Conservation (phyloP, 2,329 filamentous ascomycete genomes). For the Epichloe sp. region DNA sequence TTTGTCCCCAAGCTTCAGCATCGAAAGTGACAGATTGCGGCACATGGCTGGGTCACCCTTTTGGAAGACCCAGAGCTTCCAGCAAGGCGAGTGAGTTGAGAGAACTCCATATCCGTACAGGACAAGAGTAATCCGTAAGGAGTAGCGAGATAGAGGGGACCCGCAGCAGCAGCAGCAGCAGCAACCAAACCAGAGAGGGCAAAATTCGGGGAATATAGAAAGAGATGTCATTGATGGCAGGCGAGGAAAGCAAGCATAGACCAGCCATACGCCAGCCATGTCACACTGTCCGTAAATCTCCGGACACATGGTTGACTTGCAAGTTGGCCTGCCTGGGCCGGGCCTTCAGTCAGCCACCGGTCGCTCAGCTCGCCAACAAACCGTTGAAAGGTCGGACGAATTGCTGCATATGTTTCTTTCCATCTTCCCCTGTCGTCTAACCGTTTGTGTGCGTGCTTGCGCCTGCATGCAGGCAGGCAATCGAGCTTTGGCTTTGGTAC, state of each 20-base stretch:
- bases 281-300: background rate
- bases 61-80: background rate
- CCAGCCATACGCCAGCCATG: background rate
- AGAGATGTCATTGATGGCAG: background rate
- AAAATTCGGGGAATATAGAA: background rate
- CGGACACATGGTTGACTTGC: background rate
- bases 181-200: background rate
- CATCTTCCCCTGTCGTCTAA: background rate
- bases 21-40: background rate
- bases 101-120: background rate
- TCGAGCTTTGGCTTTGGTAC: background rate
- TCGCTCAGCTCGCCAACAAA: background rate
- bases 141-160: background rate
- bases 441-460: background rate
- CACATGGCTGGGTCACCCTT: background rate
- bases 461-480: background rate
- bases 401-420: background rate
- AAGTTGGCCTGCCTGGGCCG: background rate
- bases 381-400: background rate
- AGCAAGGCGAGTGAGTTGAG: background rate
- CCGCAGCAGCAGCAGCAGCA: too few relatives aligned
- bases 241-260: too few relatives aligned
- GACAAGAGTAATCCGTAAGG: background rate
- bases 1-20: background rate
- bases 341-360: background rate